A percentile compares a stretch with the other conserved stretches of the same genome.
Conservation (phyloP, 2,329 filamentous ascomycete species). For the Claviceps sp. region DNA sequence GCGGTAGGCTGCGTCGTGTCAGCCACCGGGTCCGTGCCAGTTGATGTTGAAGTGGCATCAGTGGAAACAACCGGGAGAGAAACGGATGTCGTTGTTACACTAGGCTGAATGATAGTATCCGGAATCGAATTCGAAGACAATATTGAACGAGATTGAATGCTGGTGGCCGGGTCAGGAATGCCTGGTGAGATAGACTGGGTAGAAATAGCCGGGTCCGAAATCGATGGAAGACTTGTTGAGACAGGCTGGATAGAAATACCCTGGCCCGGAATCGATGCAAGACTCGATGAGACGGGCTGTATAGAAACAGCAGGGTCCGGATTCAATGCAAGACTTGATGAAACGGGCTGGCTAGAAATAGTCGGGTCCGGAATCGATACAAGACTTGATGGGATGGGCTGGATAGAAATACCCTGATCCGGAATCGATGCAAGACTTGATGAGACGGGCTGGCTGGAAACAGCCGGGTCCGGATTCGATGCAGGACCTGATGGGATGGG, state of each 20-base stretch:
- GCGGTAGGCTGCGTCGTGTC: no score
- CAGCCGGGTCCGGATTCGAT: background rate
- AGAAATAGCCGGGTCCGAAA: background rate
- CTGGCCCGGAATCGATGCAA: background rate
- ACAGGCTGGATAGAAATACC: background rate
- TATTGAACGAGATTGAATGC: background rate
- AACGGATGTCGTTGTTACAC: background rate
- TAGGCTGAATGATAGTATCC: background rate
- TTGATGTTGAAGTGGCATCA: no score
- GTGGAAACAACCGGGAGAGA: background rate
- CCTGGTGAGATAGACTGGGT: background rate
- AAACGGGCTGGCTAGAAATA: background rate
- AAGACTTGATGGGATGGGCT: background rate
- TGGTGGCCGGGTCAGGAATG: background rate
- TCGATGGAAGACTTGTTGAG: background rate
- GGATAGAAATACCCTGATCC: background rate
- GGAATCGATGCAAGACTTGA: background rate
- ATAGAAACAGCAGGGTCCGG: background rate
- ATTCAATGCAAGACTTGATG: background rate
- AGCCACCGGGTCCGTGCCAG: no score
- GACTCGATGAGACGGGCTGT: background rate
- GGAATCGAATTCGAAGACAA: background rate
- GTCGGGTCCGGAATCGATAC: background rate
- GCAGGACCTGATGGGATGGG: background rate
- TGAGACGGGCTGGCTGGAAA: background rate